Conservation (phyloP, 164 flowering plant genomes). For the Tinospora cordifolia region DNA sequence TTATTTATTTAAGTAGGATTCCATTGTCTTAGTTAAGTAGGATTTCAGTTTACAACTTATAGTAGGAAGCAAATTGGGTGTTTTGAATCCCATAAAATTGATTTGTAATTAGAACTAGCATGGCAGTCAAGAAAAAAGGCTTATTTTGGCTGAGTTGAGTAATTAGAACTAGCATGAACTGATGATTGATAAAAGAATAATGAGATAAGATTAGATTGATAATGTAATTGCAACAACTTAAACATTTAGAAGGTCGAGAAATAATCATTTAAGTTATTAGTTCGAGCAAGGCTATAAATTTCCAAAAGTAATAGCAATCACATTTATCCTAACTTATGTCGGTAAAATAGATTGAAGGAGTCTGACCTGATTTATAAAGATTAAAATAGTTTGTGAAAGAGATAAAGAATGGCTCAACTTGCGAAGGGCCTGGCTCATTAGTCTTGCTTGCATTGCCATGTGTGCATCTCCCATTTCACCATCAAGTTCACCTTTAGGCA, state of each 20-base stretch:
- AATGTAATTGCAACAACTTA: neutral
- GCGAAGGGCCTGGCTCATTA: constrained; percentile 98
- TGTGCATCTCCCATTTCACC: constrained; percentile 99
- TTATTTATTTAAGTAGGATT: no score
- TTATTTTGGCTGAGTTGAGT: no score
- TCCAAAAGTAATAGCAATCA: neutral
- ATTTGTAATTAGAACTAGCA: no score
- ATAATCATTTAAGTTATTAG: neutral
- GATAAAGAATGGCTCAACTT: constrained; percentile 90
- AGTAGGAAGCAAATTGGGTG: no score
- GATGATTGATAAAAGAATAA: no score
- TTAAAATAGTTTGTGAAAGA: constrained; percentile 64
- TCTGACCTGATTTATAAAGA: constrained; percentile 87
- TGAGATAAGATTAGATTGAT: no score
- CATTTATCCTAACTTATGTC: neutral
- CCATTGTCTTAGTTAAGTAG: no score
- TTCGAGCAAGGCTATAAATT: neutral
- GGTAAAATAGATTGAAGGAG: neutral
- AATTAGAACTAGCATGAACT: no score
- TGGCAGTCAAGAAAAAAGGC: no score
- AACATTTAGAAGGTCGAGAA: neutral
- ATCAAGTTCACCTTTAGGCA: constrained; percentile 93
- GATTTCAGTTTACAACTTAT: no score
- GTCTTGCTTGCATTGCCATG: constrained; percentile 97
- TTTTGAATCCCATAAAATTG: no score